These are phyloP conservation scores for Yamadazyma dendronema DNA, from an alignment of 1,139 yeast species.

Conservation along the genomic window DNA sequence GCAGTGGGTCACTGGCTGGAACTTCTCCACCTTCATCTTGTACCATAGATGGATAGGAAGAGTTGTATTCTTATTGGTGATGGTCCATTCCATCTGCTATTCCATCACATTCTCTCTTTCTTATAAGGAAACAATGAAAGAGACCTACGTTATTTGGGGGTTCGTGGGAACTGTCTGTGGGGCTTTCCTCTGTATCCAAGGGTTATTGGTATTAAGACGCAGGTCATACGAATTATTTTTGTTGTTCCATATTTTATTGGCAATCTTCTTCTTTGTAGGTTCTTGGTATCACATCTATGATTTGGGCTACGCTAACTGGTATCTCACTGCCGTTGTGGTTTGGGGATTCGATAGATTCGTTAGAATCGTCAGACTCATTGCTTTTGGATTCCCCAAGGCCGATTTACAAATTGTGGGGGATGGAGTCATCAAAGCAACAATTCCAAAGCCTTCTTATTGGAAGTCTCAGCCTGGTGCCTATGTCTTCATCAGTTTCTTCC, in stretches of 20 bases:
- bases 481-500: constrained; percentile 47
- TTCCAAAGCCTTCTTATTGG: constrained; percentile 45
- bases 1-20: constrained; percentile 40
- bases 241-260: constrained; percentile 38
- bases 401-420: constrained; percentile 30
- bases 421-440: constrained; percentile 39
- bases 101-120: constrained; percentile 16
- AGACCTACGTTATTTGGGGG: constrained; percentile 30
- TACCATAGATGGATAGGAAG: constrained; percentile 43
- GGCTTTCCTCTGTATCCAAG: constrained; percentile 33
- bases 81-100: constrained; percentile 42
- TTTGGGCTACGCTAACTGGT: constrained; percentile 40
- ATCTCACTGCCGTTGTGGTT: constrained; percentile 38
- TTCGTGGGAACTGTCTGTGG: constrained; percentile 26
- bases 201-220: constrained; percentile 39
- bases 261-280: constrained; percentile 41
- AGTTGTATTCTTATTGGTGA: constrained; percentile 25
- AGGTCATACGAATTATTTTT: constrained; percentile 45
- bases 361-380: constrained; percentile 31
- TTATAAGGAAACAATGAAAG: constrained; percentile 17
- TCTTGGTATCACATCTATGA: constrained; percentile 42
- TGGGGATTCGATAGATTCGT: constrained; percentile 45
- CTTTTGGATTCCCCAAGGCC: constrained; percentile 42
- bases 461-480: constrained; percentile 49
- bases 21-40: constrained; percentile 34